Conservation (phyloP, 257 asterid genomes). For the Cinchona pubescens region DNA sequence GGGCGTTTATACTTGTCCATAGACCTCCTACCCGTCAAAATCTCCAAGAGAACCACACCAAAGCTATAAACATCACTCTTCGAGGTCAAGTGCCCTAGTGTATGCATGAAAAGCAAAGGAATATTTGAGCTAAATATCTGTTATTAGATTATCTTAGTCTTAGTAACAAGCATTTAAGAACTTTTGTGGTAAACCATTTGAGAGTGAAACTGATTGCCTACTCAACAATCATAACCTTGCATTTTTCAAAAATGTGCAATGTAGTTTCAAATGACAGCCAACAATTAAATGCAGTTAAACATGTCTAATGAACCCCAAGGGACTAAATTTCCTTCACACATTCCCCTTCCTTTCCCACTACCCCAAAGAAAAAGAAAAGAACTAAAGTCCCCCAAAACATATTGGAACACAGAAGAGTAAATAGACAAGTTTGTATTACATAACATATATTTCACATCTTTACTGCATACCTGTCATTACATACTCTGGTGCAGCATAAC, state of each 20-base stretch:
- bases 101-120: neutral
- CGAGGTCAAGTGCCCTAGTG: conserved; percentile 75
- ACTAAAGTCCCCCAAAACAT: neutral
- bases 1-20: conserved; percentile 95
- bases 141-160: neutral
- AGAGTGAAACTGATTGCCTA: neutral
- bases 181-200: neutral
- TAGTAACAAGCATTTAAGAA: too few relatives aligned
- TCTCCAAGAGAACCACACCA: conserved; percentile 86
- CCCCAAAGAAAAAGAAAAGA: neutral
- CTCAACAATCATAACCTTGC: neutral
- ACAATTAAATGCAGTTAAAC: neutral
- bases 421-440: neutral
- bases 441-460: neutral
- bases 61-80: conserved; percentile 94
- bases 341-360: neutral
- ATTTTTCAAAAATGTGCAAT: neutral
- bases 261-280: neutral
- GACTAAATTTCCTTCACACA: neutral
- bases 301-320: neutral
- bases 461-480: conserved; percentile 84
- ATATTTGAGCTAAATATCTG: neutral
- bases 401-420: neutral
- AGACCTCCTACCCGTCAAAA: conserved; percentile 80
- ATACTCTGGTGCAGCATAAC: conserved; percentile 96